These are phyloP conservation scores for Dothistroma septosporum DNA, from an alignment of 2,329 filamentous ascomycete genomes.

Conservation along the genomic window DNA sequence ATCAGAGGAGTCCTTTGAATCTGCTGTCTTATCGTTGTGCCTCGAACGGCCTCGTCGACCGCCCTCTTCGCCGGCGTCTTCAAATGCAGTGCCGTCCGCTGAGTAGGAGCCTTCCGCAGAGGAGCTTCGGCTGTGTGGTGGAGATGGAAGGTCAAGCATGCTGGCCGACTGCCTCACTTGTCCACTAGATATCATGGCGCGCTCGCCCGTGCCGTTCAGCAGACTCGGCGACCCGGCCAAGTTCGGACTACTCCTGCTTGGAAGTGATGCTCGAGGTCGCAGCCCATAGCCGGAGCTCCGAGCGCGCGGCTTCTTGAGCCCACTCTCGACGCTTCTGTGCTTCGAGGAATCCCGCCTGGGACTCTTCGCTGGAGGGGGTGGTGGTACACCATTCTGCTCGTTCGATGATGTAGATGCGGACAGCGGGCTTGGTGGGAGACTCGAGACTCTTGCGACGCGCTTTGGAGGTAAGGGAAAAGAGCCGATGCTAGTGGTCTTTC, in stretches of 20 bases:
- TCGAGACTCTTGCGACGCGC: slow-evolving; percentile 54
- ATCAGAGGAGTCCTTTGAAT: slow-evolving; percentile 30
- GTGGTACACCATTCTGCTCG: slow-evolving; percentile 26
- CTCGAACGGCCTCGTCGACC: slow-evolving; percentile 44
- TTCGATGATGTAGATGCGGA: slow-evolving; percentile 46
- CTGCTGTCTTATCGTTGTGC: slow-evolving; percentile 33
- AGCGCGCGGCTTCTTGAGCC: slow-evolving; percentile 27
- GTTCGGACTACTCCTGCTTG: slow-evolving; percentile 41
- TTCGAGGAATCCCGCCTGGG: slow-evolving; percentile 30
- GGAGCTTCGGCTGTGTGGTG: slow-evolving; percentile 82
- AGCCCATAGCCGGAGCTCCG: slow-evolving; percentile 39
- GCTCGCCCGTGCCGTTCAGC: slow-evolving; percentile 73
- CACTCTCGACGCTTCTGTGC: slow-evolving; percentile 32
- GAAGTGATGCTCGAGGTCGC: slow-evolving; percentile 43
- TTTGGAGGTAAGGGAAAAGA: slow-evolving; percentile 87
- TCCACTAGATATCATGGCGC: slow-evolving; percentile 63
- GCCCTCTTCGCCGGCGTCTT: slow-evolving; percentile 63
- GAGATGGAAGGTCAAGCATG: slow-evolving; percentile 72
- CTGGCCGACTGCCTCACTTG: slow-evolving; percentile 67
- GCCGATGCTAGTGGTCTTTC: slow-evolving; percentile 89
- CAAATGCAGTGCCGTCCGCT: slow-evolving; percentile 82
- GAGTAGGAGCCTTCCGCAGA: slow-evolving; percentile 91
- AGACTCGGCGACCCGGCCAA: slow-evolving; percentile 60
- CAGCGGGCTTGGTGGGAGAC: slow-evolving; percentile 55
- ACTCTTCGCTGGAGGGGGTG: slow-evolving; percentile 35